Base-by-base conservation (phyloP, 805 yeast genomes). In the Metschnikowia cubensis region DNA sequence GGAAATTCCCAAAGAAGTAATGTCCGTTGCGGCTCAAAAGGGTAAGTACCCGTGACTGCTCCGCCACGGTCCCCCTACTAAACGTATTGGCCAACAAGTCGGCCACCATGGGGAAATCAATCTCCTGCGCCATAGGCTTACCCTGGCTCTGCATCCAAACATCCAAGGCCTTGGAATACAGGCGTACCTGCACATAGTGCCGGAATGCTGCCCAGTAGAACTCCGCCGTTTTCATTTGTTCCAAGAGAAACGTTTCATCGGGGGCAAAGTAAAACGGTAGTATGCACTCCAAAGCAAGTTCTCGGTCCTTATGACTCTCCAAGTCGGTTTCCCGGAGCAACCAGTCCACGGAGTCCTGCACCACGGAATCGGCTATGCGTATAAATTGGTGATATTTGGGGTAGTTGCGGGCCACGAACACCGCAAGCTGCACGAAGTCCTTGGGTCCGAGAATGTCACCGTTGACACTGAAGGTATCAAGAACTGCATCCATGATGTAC, bases 361-460 rank as follows among this genome's bases (percentile, higher is more conserved):
- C 62, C 2, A 73, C 67, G 1, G 81, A 71, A 49, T 84, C 94
- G 0, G 90, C 79, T 1, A 94, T 64, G 40, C 89, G 74, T 10
- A 92, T 75, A 54, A 88, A 91, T 65, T 92, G 99, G 11, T 81
- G 74, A 64, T 87, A 92, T 62, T 92, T 94, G 2, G 97, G 85
- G 53, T 84, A 82, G 61, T 87, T 91, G 50, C 92, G 68, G 0
- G 92, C 87, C 33, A 92, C 66, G 60, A 92, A 94, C 3, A 89
- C 79, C 2, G 88, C 76, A 45, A 88, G 64, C 5, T 66, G 60
- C 39, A 73, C 65, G 13, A 57, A 51, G 33, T 68, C 73, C 4
- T 29, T 45, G 4, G 58, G 58, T 4, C 51, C 32, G 45, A 71
- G 68, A 2, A 25, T 44, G 4, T 56, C 41, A 8, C 18, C 53